Percentiles rank a stretch among this genome's conserved stretches.
Conservation (phyloP, 139 green algal species). For the Mesostigma viride region DNA sequence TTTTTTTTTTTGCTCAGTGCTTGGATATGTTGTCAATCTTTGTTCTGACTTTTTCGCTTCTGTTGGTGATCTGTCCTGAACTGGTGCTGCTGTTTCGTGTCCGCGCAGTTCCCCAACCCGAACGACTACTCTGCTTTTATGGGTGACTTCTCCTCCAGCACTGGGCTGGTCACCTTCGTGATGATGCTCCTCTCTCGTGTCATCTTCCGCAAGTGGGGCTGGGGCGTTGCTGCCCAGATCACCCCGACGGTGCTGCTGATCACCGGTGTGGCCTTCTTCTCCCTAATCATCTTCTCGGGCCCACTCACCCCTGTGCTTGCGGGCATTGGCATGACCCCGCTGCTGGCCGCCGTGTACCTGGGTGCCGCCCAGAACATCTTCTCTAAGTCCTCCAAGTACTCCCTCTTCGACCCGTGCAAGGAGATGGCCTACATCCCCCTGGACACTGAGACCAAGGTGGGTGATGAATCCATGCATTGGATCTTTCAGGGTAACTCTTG, state of each 20-base stretch:
- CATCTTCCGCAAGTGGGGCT: constrained; percentile 94
- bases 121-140: constrained; percentile 37
- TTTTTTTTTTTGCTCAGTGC: constrained; percentile 78
- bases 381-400: constrained; percentile 85
- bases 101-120: constrained; percentile 38
- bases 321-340: constrained; percentile 72
- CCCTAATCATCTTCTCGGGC: constrained; percentile 73
- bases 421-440: constrained; percentile 99
- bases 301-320: constrained; percentile 65
- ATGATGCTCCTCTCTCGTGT: constrained; percentile 91
- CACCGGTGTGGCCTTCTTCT: constrained; percentile 91
- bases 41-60: neutral
- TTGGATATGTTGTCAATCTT: constrained; percentile 1
- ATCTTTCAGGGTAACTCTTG: no score
- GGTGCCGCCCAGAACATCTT: constrained; percentile 97
- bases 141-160: constrained; percentile 50
- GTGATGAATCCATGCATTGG: no score
- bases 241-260: constrained; percentile 87
- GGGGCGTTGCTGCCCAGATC: constrained; percentile 88
- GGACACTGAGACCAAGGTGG: constrained; percentile 72
- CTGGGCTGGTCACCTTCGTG: constrained; percentile 81
- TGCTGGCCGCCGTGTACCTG: constrained; percentile 90
- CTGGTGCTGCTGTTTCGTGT: no score
- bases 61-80: no score
- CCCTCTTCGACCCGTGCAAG: constrained; percentile 98